Evolutionary conservation across 2,329 filamentous ascomycete species (phyloP).

Genomic region (Botrytis elliptica): DNA sequence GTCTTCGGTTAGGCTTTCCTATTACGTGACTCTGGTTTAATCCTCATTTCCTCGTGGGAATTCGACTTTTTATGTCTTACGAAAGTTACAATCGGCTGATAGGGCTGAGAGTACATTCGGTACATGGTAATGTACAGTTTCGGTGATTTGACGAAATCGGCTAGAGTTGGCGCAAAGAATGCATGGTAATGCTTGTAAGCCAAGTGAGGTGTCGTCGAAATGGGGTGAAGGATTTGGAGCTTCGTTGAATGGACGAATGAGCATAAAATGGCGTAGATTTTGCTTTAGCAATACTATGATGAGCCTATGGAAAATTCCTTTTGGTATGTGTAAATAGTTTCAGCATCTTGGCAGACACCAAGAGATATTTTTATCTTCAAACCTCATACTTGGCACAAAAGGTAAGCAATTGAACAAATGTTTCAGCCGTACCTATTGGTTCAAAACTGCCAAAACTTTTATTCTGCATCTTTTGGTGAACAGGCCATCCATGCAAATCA

Average conservation of each 20-base stretch:
- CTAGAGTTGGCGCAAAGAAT: conserved; percentile 1
- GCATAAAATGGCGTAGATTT: background rate
- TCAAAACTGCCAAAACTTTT: background rate
- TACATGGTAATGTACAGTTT: background rate
- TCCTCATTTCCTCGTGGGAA: conserved; percentile 13
- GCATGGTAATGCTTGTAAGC: conserved; percentile 19
- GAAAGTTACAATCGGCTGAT: conserved; percentile 6
- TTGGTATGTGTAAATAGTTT: background rate
- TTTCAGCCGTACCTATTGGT: conserved; percentile 9
- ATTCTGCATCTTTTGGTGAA: background rate
- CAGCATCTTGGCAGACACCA: conserved; percentile 16
- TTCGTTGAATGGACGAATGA: conserved; percentile 18
- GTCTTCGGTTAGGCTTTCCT: conserved; percentile 8
- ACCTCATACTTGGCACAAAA: conserved; percentile 6
- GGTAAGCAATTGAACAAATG: background rate
- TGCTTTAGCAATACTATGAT: background rate
- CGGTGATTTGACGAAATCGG: background rate
- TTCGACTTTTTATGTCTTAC: conserved; percentile 15
- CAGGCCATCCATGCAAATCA: background rate
- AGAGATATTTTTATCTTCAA: conserved; percentile 16
- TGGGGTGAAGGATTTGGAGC: conserved; percentile 8
- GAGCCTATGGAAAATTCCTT: background rate
- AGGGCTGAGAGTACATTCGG: conserved; percentile 16
- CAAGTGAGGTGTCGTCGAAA: conserved; percentile 11
- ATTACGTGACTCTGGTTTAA: conserved; percentile 7